Evolutionary conservation across 225 moss, liverwort and hornwort genomes (phyloP).

Genomic region (Straminergon stramineum): DNA sequence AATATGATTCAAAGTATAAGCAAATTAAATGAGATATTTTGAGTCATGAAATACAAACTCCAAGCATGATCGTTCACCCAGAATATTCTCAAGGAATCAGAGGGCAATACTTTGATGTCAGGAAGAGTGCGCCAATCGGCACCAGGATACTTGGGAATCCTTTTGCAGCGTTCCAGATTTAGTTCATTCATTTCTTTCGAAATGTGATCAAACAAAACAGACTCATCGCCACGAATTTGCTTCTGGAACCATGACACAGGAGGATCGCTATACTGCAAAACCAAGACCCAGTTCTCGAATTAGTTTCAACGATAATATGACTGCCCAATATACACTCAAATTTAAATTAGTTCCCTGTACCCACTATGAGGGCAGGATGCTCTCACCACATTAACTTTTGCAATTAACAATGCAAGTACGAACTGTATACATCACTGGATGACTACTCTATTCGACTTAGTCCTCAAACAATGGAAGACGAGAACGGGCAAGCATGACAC

Average conservation of each 20-base stretch:
- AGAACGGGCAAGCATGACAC: background rate
- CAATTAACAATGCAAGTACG: background rate
- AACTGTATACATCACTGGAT: background rate
- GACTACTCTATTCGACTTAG: background rate
- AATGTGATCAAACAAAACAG: constrained; percentile 68
- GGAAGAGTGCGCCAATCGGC: constrained; percentile 95
- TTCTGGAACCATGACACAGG: constrained; percentile 96
- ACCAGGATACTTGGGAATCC: constrained; percentile 81
- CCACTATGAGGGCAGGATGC: background rate
- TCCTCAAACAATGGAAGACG: background rate
- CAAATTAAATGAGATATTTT: background rate
- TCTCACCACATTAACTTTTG: background rate
- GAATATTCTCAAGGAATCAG: background rate
- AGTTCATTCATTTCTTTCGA: constrained; percentile 96
- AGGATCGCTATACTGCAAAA: constrained; percentile 74
- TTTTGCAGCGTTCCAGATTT: constrained; percentile 82
- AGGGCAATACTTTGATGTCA: constrained; percentile 69
- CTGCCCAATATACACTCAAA: background rate
- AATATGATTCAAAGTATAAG: background rate
- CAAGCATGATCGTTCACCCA: background rate
- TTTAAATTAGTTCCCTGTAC: background rate
- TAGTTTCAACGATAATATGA: background rate
- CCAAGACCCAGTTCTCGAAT: background rate
- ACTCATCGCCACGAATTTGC: constrained; percentile 62
- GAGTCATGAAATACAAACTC: background rate